Evolutionary conservation across 75 land plant genomes (phyloP), one percentile per base, ranked within the genome.

Genomic region (Selaginella tamariscina): DNA sequence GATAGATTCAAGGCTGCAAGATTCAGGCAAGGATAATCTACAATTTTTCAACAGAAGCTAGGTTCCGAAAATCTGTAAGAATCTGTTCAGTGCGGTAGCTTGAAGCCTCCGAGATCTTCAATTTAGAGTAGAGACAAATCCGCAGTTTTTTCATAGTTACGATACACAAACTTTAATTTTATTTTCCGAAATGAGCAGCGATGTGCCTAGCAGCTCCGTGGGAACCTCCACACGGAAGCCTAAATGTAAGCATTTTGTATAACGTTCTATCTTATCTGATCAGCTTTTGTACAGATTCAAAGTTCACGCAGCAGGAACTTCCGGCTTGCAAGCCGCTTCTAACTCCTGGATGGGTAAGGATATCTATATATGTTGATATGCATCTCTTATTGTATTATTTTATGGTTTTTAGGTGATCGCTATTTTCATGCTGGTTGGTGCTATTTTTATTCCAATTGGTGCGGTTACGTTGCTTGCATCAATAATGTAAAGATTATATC

Each of bases 251-350:
- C 11, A 15, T 5, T 5, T 39, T 39, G 5, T 15, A 5, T 39
- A 5, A 5, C 49, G 49, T 39, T 39, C 11, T n/a, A n/a, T n/a
- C n/a, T n/a, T n/a, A n/a, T 39, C 15, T 5, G 49, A 39, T 39
- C 49, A 15, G 20, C 56, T 33, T 56, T 21, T 82, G 44, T 77
- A 85, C n/a, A n/a, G 88, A 83, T 72, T 85, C 88, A 13, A 83
- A 44, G 74, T 89, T 89, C 73, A 86, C 94, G 27, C 95, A 89
- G 56, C 95, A 89, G 69, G 88, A 87, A 65, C 85, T 89, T 69
- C 91, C 95, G 21, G 95, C 95, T 55, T 89, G 91, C 79, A 89
- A 89, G 77, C 95, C 95, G 8, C 78, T 89, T 60, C 77, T 89
- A 24, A 89, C 95, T 15, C 95, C 95, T 22, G 65, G 75, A 77